Conservation (phyloP, 257 asterid species). For the Jasminum sambac region DNA sequence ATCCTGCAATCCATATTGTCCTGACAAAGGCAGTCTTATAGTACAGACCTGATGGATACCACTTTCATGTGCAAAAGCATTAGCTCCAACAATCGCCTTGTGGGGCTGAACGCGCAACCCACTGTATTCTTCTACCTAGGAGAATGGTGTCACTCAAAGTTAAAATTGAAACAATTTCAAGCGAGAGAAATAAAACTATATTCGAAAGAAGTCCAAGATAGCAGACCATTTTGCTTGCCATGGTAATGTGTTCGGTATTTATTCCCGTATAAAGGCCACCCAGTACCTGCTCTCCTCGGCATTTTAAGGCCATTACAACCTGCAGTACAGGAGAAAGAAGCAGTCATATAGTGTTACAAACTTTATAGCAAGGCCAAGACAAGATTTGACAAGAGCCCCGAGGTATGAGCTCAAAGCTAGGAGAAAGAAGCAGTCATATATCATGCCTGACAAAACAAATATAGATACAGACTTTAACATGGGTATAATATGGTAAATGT, state of each 20-base stretch:
- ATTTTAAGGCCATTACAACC: slow-evolving; percentile 94
- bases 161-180: not conserved
- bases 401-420: too few relatives aligned
- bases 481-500: not conserved
- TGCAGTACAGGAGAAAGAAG: slow-evolving; percentile 28
- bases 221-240: slow-evolving; percentile 94
- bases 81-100: slow-evolving; percentile 96
- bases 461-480: not conserved
- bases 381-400: too few relatives aligned
- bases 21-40: not conserved
- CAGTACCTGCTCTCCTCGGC: slow-evolving; percentile 79
- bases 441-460: not conserved
- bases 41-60: slow-evolving; percentile 90
- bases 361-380: too few relatives aligned
- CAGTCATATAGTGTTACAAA: not conserved
- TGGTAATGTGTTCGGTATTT: slow-evolving; percentile 63
- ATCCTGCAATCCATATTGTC: not conserved
- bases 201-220: slow-evolving; percentile 9
- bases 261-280: slow-evolving; percentile 85
- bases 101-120: slow-evolving; percentile 93
- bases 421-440: too few relatives aligned
- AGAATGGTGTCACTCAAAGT: slow-evolving; percentile 18
- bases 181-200: slow-evolving; percentile 1
- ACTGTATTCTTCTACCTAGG: slow-evolving; percentile 90
- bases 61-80: slow-evolving; percentile 99